Evolutionary conservation across 2,329 filamentous ascomycete genomes (phyloP), one percentile per base, ranked within the genome.

Genomic region (Acrodontium crateriforme): DNA sequence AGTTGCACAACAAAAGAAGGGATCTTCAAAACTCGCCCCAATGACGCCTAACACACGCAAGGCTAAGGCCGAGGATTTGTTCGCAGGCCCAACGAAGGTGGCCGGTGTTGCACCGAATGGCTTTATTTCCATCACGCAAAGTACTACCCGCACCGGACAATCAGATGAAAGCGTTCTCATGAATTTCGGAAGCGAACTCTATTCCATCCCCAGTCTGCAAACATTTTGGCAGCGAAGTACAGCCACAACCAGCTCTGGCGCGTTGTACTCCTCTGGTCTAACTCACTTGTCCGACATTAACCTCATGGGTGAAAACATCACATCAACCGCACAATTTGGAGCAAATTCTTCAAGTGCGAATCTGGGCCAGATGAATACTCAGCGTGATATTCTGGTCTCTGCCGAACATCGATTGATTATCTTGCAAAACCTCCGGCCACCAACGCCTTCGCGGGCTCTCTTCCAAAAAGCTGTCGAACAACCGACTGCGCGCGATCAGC

Each of bases 11-110:
- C 35, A 40, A 11, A 44, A 49, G 14, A 52, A 46, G 33, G 44
- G 46, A 13, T 43, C 46, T 6, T 47, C 47, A 22, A 49, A 49
- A 14, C 50, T 66, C 3, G 59, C 56, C 3, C 63, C 62, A 2
- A 63, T 63, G 58, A 67, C 62, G 6, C 63, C 62, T 4, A 64
- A 64, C 35, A 67, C 62, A 5, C 54, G 61, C 9, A 56, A 56
- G 24, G 52, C 52, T 25, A 60, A 56, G 35, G 49, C 62, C 29
- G 58, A 62, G 23, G 42, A 43, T 9, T 45, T 66, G 3, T 65
- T 65, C 37, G 50, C 54, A 16, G 55, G 55, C n/a, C 47, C 50
- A 17, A 39, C 53, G 7, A 47, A 51, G 9, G 41, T 38, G 5
- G 36, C 42, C 9, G 38, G 47, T 4, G 43, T 42, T 18, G 45